These are phyloP conservation scores for Apiospora aurea DNA, from an alignment of 2,329 filamentous ascomycete species.

Conservation along the genomic window DNA sequence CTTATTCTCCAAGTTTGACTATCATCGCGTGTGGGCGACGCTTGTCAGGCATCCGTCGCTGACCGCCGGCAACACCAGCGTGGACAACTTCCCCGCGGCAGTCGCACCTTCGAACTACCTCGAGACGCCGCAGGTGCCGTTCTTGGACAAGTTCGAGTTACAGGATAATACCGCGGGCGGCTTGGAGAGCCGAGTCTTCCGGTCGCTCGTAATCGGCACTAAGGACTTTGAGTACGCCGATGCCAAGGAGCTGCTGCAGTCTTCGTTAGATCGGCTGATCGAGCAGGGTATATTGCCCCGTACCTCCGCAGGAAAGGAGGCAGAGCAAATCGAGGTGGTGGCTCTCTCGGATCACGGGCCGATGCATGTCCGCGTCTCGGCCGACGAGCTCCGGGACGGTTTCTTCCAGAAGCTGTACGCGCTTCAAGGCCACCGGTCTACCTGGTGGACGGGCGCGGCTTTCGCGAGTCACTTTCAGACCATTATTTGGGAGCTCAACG, in stretches of 20 bases:
- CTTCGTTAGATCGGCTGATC: neutral
- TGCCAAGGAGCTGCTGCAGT: neutral
- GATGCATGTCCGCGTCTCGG: neutral
- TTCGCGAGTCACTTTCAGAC: constrained; percentile 18
- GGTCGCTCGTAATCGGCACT: neutral
- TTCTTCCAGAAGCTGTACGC: constrained; percentile 1
- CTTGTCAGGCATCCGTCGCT: constrained; percentile 12
- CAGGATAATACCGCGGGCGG: neutral
- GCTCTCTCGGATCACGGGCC: neutral
- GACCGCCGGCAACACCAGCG: constrained; percentile 17
- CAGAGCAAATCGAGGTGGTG: neutral
- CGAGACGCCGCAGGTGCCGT: constrained; percentile 17
- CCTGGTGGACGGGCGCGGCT: constrained; percentile 17
- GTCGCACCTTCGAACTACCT: constrained; percentile 8
- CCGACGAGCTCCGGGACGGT: neutral
- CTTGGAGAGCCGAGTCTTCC: neutral
- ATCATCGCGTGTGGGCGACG: neutral
- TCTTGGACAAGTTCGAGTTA: constrained; percentile 12
- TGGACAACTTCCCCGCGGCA: constrained; percentile 21
- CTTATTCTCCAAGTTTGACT: constrained; percentile 1
- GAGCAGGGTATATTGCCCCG: neutral
- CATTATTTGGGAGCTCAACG: neutral
- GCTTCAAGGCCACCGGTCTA: constrained; percentile 11
- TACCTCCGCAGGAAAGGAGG: neutral
- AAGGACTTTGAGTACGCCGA: neutral